phyloP scores from a whole-genome alignment of 768 basidiomycete genomes.

The Termitomyces eurrhizus region DNA sequence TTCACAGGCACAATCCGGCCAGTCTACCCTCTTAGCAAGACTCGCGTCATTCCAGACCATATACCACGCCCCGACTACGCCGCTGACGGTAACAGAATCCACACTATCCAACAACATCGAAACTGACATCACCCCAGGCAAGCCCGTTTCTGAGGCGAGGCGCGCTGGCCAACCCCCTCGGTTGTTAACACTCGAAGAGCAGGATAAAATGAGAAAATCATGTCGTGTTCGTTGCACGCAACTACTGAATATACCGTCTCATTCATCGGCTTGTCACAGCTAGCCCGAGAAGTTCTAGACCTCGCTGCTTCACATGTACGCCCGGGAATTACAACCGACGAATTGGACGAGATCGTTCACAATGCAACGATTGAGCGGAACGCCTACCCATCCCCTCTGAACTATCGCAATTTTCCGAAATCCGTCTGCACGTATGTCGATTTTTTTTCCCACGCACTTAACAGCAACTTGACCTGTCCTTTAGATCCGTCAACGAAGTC shows the following conservation, averaged over 20 bases:
- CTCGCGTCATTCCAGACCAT: constrained; percentile 72
- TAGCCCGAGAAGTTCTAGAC: constrained; percentile 91
- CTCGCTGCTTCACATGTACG: constrained; percentile 79
- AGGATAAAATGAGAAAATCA: constrained; percentile 84
- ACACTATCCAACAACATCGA: constrained; percentile 9
- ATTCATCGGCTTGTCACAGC: constrained; percentile 37
- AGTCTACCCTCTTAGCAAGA: constrained; percentile 82
- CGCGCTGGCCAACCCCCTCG: constrained; percentile 57
- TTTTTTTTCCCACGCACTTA: neutral
- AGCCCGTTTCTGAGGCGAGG: constrained; percentile 55
- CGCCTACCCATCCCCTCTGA: constrained; percentile 91
- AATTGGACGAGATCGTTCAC: constrained; percentile 92
- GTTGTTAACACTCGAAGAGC: constrained; percentile 68
- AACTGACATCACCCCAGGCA: constrained; percentile 36
- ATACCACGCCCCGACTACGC: constrained; percentile 91
- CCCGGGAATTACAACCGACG: constrained; percentile 95
- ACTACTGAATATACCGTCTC: neutral
- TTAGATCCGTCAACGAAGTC: constrained; percentile 87
- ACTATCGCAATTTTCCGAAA: constrained; percentile 90
- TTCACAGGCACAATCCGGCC: constrained; percentile 82
- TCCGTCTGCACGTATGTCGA: constrained; percentile 90
- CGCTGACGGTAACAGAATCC: constrained; percentile 35
- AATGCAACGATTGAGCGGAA: constrained; percentile 86
- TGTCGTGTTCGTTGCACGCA: constrained; percentile 61
- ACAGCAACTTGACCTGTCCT: neutral